phyloP scores from a whole-genome alignment of 2,329 filamentous ascomycete genomes.

The Teratosphaeria destructans region DNA sequence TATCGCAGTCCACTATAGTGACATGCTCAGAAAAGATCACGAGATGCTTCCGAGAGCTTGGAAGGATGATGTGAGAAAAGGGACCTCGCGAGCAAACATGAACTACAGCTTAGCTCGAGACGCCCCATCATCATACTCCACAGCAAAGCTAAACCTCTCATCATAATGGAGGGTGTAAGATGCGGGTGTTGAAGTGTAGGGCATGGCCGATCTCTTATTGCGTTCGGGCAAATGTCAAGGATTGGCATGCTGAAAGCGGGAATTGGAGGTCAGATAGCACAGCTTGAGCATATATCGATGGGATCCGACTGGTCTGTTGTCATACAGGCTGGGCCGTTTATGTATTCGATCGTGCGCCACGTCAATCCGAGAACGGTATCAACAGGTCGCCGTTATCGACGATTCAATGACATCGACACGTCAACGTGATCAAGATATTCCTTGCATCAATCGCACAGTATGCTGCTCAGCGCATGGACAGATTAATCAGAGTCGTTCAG shows the following conservation, averaged over 20 bases:
- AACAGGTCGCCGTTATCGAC: background rate
- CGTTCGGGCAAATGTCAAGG: background rate
- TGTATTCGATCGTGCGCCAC: too few relatives aligned
- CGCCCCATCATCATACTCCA: conserved; percentile 6
- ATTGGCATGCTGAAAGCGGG: background rate
- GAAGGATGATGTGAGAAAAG: too few relatives aligned
- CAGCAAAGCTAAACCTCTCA: conserved; percentile 6
- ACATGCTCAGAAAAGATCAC: too few relatives aligned
- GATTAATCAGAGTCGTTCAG: background rate
- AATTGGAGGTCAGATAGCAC: background rate
- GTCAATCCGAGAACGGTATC: too few relatives aligned
- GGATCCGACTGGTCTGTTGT: too few relatives aligned
- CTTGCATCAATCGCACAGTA: background rate
- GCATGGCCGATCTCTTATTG: background rate
- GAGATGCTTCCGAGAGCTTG: too few relatives aligned
- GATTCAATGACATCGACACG: too few relatives aligned
- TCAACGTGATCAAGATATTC: background rate
- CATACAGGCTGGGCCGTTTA: too few relatives aligned
- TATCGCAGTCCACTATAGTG: too few relatives aligned
- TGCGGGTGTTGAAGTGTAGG: background rate
- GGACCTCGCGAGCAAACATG: background rate
- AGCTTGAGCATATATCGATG: too few relatives aligned
- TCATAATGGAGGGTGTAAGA: conserved; percentile 31
- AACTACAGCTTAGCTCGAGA: background rate
- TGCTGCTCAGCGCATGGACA: background rate